Evolutionary conservation across 805 yeast species (phyloP).

Genomic region (Maudiozyma barnettii): DNA sequence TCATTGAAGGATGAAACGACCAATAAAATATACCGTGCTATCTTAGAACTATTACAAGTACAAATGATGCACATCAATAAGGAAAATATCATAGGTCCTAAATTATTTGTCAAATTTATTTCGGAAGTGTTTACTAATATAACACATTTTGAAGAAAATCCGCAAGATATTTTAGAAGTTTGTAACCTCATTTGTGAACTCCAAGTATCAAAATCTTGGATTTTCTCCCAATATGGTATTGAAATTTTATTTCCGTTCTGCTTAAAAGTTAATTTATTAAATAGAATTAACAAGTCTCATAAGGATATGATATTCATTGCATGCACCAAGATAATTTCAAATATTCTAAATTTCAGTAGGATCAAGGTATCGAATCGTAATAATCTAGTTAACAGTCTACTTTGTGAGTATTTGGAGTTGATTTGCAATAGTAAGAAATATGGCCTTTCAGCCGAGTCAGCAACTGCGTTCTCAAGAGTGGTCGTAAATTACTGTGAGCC

Average conservation of each 20-base stretch:
- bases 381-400: constrained; percentile 47
- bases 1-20: constrained; percentile 7
- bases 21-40: constrained; percentile 4
- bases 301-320: constrained; percentile 30
- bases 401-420: constrained; percentile 43
- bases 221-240: constrained; percentile 54
- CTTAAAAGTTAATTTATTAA: constrained; percentile 4
- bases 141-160: constrained; percentile 5
- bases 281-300: not conserved
- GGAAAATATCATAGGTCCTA: constrained; percentile 14
- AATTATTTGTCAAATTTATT: constrained; percentile 26
- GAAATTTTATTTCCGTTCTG: constrained; percentile 42
- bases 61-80: constrained; percentile 14
- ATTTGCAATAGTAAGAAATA: constrained; percentile 27
- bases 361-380: constrained; percentile 61
- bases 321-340: constrained; percentile 45
- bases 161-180: constrained; percentile 9
- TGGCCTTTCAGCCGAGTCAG: constrained; percentile 30
- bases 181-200: constrained; percentile 32
- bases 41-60: constrained; percentile 17
- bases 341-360: constrained; percentile 57
- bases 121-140: constrained; percentile 23
- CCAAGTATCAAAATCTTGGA: constrained; percentile 44
- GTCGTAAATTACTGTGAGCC: constrained; percentile 71
- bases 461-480: constrained; percentile 45